Evolutionary conservation across 2,329 filamentous ascomycete species (phyloP), one percentile per base, ranked within the genome.

Genomic region (Aspergillus tanneri): DNA sequence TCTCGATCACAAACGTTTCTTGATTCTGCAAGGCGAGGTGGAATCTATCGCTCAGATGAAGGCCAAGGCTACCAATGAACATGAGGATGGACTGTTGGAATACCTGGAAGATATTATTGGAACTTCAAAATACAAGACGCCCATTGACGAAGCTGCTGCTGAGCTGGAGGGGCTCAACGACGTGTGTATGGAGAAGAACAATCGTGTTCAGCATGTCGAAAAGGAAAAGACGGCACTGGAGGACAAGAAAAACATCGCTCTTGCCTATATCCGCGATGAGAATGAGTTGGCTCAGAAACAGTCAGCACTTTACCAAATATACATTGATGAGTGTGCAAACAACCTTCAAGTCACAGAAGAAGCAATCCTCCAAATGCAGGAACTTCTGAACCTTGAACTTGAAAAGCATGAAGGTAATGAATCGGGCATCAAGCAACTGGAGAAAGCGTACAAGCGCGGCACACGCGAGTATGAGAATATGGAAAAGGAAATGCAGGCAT

Each of bases 31-130:
- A 70, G 93, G 93, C 64, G 93, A 99, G 68, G 93, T 99, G 50
- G 93, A 99, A 69, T 96, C 92, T 0, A 99, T 99, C 65, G 92
- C 93, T 5, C 93, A 97, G 71, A 99, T 99, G 93, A 99, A 99
- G 72, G 80, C 95, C 14, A 99, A 99, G 70, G 93, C 95, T 3
- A 85, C 81, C 34, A 92, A 89, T 60, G 93, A 99, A 68, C 92
- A 97, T 64, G 93, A 99, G 52, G 93, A 99, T 62, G 93, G 93
- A 10, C 80, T 99, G 3, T 78, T 99, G 14, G 93, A 99, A 69
- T 99, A 99, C 56, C 82, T 99, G 0, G 93, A 99, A 68, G 93
- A 99, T 63, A 99, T 99, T 53, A 97, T 99, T 60, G 93, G 95
- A 54, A 99, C 93, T 0, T 97, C 93, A 5, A 96, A 96, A 68